Base-by-base conservation (phyloP, 2,329 filamentous ascomycete species). In the Alternaria angustiovoidea region DNA sequence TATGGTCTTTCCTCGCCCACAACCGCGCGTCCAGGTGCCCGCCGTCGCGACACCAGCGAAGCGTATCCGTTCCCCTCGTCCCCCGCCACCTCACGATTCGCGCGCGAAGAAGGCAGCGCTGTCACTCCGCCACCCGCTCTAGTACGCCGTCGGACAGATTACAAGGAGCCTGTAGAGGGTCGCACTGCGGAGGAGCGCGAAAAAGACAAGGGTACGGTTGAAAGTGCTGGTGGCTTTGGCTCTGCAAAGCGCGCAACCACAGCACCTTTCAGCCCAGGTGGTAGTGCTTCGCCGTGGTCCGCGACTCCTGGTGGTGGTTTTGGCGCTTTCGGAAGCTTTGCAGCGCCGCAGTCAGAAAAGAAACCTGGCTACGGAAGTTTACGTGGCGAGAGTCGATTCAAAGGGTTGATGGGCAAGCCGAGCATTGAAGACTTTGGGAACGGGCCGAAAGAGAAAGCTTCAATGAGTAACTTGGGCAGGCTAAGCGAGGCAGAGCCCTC, bases 311-410 rank as follows among this genome's bases (percentile, higher is more conserved):
- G 83, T 51, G 85, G 89, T 43, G 86, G 87, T 12, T 88, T 91
- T 68, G 93, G 94, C 34, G 89, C 89, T 22, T 99, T 99, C 79
- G 94, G 94, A 11, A 95, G 89, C 71, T 98, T 98, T 78, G 89
- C 91, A n/a, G 78, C 79, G 75, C 38, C 73, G 20, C 75, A 73
- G 51, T 49, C 74, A 48, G 92, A 96, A 55, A 96, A 95, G 81
- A 88, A 91, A 68, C 75, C 86, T 28, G 84, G 85, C 9, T 87
- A 90, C 70, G 89, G 88, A 28, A 89, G 86, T 72, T 79, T 87
- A 28, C 85, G 90, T 58, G 88, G 91, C 3, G 92, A 93, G 74
- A 97, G 93, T 76, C 89, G 93, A 28, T 88, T 97, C 71, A 94
- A 94, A 67, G 93, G 93, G 72, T 79, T 97, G 22, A 90, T 97